Evolutionary conservation across 805 yeast genomes (phyloP), one percentile per base, ranked within the genome.

Genomic region (Lachancea mirantina): DNA sequence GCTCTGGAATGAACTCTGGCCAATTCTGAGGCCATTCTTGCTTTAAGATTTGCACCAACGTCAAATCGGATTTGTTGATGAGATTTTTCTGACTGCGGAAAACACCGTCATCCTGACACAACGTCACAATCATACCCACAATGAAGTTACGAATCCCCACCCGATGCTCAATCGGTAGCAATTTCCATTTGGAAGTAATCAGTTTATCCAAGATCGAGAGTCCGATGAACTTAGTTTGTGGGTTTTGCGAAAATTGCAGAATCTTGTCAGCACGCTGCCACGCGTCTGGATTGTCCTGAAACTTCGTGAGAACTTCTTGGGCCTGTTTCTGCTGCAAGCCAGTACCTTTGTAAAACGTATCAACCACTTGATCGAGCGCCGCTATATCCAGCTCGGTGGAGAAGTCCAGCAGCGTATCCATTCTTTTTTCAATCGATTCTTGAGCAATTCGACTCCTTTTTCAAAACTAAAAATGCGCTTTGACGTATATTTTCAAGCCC

Each of bases 21-120:
- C 99, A 92, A 57, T 88, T 83, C 47, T 79, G 84, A 20, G 99
- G 99, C 99, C 99, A 92, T 57, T 92, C 99, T 62, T 92, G 97
- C 53, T 92, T 92, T 52, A 92, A 74, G 32, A 92, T 79, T 52
- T 88, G 94, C 22, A 92, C 98, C 50, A 92, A 67, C 10, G 97
- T 89, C 52, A 92, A 70, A 62, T 92, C 95, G 49, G 88, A 87
- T 59, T 92, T 92, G 65, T 82, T 84, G 53, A 92, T 84, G 52
- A 92, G 69, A 14, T 96, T 78, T 50, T 78, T 79, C 53, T 85
- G 85, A 25, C 71, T 61, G 30, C 68, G 70, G 52, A 88, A 85
- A 19, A 74, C 67, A 7, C 68, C 64, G 39, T 84, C 94, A 54
- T 84, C 84, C 40, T 84, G 89, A 61, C 95, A 84, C 72, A 89